phyloP scores from a whole-genome alignment of 108 stramenopile genomes.

The Aurantiochytrium sp. region DNA sequence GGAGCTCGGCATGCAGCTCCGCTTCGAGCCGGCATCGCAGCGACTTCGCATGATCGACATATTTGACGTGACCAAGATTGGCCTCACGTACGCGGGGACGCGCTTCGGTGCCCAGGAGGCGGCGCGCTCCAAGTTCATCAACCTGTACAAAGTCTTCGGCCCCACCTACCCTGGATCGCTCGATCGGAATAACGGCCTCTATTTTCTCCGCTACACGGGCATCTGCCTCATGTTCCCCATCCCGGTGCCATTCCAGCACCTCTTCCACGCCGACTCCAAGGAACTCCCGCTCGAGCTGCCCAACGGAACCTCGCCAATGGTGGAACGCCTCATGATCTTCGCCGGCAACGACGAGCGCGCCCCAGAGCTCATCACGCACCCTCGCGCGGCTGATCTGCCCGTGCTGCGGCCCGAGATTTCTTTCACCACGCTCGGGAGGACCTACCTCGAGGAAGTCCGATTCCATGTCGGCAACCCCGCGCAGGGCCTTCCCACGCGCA shows the following conservation, averaged over 20 bases:
- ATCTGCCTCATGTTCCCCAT: conserved; percentile 26
- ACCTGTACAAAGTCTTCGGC: conserved; percentile 2
- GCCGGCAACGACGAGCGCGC: background rate
- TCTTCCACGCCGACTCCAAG: background rate
- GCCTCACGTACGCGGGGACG: background rate
- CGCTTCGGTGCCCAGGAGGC: background rate
- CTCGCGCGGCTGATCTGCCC: background rate
- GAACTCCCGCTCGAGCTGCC: conserved; percentile 20
- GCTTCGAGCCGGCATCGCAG: background rate
- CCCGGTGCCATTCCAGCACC: background rate
- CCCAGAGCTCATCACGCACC: background rate
- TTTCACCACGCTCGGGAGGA: background rate
- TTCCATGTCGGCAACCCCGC: background rate
- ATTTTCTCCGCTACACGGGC: conserved; percentile 6
- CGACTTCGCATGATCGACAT: background rate
- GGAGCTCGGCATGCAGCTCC: background rate
- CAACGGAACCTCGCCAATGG: background rate
- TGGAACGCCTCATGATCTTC: background rate
- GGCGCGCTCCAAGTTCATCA: background rate
- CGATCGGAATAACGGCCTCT: background rate
- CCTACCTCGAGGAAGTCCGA: background rate
- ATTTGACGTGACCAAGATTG: background rate
- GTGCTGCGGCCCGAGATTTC: background rate
- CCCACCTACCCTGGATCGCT: background rate
- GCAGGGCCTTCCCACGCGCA: background rate